Conservation (phyloP, 257 asterid species). For the Lantana camara region DNA sequence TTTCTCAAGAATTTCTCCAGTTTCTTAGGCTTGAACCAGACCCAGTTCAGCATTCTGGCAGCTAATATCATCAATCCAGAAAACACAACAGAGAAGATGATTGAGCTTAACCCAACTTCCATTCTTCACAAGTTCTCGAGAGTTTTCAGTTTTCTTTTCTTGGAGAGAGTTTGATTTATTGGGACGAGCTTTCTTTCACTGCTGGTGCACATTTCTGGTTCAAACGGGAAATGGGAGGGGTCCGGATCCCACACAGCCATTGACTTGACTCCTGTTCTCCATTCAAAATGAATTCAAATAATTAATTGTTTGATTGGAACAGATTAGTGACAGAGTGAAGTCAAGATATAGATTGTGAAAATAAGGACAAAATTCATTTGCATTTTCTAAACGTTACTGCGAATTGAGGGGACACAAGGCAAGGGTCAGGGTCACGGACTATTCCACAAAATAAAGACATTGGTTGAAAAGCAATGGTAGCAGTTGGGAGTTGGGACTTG, state of each 20-base stretch:
- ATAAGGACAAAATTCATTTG: conserved; percentile 23
- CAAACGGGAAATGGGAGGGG: too few species aligned
- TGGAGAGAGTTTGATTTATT: too few species aligned
- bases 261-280: neutral
- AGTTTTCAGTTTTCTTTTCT: too few species aligned
- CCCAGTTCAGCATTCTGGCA: conserved; percentile 37
- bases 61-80: conserved; percentile 14
- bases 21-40: conserved; percentile 43
- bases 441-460: too few species aligned
- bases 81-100: conserved; percentile 22
- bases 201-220: too few species aligned
- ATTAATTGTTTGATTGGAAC: neutral
- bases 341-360: neutral
- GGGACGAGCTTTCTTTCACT: neutral
- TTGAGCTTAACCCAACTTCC: conserved; percentile 16
- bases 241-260: too few species aligned
- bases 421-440: conserved; percentile 26
- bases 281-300: neutral
- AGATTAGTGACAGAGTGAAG: neutral
- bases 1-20: conserved; percentile 39
- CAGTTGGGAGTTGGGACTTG: too few species aligned
- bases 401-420: too few species aligned
- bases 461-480: too few species aligned
- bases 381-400: conserved; percentile 9
- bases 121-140: neutral